Percentiles rank a stretch among this genome's conserved stretches.
Conservation (phyloP, 169 alveolate species). For the Plasmodium fragile region DNA sequence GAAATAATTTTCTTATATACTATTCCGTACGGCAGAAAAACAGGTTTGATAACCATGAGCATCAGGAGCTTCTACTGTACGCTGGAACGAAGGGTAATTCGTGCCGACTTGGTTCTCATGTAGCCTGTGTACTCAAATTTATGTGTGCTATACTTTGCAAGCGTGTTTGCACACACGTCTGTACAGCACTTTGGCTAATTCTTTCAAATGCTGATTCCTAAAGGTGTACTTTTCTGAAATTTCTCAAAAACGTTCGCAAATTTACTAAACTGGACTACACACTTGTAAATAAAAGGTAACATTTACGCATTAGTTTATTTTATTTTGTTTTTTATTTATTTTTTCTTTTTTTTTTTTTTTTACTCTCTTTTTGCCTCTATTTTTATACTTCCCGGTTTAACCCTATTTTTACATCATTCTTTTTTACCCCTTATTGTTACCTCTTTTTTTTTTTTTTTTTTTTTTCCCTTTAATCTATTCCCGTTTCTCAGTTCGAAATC, state of each 20-base stretch:
- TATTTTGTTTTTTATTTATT: too few species aligned
- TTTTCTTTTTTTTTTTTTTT: neutral
- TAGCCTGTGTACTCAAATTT: neutral
- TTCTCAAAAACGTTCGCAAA: neutral
- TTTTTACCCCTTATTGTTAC: neutral
- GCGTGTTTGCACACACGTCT: neutral
- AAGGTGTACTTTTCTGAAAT: neutral
- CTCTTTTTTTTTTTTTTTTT: neutral
- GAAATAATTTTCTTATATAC: neutral
- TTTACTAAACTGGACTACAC: neutral
- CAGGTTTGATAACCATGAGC: neutral
- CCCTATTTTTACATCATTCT: neutral
- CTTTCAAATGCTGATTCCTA: neutral
- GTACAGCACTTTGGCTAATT: neutral
- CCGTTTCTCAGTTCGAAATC: neutral
- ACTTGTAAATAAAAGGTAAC: neutral
- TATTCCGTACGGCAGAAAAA: neutral
- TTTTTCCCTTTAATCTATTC: conserved; percentile 1
- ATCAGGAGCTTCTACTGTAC: neutral
- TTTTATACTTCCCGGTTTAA: too few species aligned
- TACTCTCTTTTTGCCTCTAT: neutral
- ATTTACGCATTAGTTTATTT: neutral
- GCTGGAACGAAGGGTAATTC: neutral
- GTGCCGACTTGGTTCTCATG: neutral
- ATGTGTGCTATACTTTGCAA: neutral